These are phyloP conservation scores for Eremothecium cymbalariae DNA, from an alignment of 1,139 yeast species.

Conservation along the genomic window DNA sequence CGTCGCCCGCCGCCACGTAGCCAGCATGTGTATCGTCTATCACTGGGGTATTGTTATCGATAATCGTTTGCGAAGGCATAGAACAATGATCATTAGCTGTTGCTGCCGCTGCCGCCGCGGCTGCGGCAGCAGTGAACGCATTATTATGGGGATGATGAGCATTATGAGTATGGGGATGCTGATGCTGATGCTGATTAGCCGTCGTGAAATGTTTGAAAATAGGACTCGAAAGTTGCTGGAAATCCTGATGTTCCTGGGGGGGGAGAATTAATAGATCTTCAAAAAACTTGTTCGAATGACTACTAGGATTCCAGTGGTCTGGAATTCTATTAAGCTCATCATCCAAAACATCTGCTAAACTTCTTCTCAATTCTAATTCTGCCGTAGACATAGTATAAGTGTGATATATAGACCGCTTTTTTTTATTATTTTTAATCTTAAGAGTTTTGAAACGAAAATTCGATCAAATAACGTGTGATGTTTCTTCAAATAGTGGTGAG, in stretches of 20 bases:
- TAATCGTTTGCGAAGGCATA: constrained; percentile 1
- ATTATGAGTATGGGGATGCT: constrained; percentile 3
- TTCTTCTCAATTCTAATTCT: constrained; percentile 35
- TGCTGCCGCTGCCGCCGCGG: constrained; percentile 1
- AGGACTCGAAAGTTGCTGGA: constrained; percentile 9
- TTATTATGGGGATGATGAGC: background rate
- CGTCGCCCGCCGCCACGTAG: constrained; percentile 4
- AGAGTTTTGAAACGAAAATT: too few relatives aligned
- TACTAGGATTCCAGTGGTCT: constrained; percentile 8
- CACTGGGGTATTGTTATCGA: constrained; percentile 3
- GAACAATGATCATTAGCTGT: background rate
- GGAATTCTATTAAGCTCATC: constrained; percentile 42
- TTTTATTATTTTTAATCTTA: constrained; percentile 49
- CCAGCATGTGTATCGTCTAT: constrained; percentile 8
- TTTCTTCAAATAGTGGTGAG: too few relatives aligned
- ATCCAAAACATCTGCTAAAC: constrained; percentile 53
- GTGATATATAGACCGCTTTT: constrained; percentile 43
- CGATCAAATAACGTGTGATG: too few relatives aligned
- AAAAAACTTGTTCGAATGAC: constrained; percentile 11
- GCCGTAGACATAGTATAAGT: constrained; percentile 23
- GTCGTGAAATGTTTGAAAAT: constrained; percentile 4
- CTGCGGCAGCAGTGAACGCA: background rate
- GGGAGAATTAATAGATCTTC: constrained; percentile 16
- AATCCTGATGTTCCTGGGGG: constrained; percentile 11
- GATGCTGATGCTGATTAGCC: constrained; percentile 12